A percentile compares a stretch with the other conserved stretches of the same genome.
Conservation (phyloP, 108 stramenopile species). For the Discostella pseudostelligera region DNA sequence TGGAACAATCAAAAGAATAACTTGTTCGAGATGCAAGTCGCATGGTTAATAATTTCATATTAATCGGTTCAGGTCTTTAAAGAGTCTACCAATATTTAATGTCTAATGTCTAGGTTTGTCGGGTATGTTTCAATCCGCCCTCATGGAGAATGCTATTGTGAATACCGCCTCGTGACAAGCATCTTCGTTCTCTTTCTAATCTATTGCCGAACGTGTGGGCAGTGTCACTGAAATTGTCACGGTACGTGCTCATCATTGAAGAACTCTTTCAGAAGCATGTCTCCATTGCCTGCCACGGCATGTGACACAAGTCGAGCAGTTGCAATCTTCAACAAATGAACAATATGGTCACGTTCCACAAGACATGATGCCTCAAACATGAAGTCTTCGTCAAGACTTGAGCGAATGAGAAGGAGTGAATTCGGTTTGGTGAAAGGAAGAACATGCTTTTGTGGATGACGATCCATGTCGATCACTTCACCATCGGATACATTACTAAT, state of each 20-base stretch:
- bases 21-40: too few species aligned
- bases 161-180: too few species aligned
- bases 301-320: constrained; percentile 48
- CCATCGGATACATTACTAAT: constrained; percentile 7
- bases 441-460: constrained; percentile 4
- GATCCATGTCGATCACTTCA: neutral
- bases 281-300: constrained; percentile 29
- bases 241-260: constrained; percentile 34
- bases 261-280: constrained; percentile 42
- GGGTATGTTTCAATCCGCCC: too few species aligned
- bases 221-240: too few species aligned
- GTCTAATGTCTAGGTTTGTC: too few species aligned
- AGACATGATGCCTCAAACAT: constrained; percentile 33
- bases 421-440: constrained; percentile 29
- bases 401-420: constrained; percentile 28
- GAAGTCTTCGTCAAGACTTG: constrained; percentile 37
- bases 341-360: constrained; percentile 35
- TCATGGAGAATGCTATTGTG: constrained; percentile 4
- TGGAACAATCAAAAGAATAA: too few species aligned
- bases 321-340: constrained; percentile 48
- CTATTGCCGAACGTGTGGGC: too few species aligned
- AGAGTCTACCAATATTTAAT: too few species aligned
- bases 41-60: too few species aligned
- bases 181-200: too few species aligned
- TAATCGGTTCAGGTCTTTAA: too few species aligned